phyloP scores from a whole-genome alignment of 73 alveolate species.

The Paramecium caudatum region DNA sequence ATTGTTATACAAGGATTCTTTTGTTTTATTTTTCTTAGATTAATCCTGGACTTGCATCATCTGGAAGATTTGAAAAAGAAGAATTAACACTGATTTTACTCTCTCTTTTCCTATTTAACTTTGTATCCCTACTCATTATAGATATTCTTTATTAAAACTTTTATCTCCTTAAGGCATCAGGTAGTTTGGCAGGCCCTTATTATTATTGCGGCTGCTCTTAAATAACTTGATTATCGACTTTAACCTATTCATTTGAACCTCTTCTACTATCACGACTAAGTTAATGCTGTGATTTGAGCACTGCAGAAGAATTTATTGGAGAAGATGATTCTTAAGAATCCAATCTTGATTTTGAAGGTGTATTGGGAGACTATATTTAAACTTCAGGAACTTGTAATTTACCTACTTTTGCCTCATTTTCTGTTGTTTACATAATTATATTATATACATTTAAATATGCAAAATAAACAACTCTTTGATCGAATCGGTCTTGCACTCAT shows the following conservation, averaged over 20 bases:
- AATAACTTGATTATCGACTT: not conserved
- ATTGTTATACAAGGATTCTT: not conserved
- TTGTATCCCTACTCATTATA: not conserved
- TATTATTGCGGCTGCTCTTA: not conserved
- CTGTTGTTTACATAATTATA: too few species aligned
- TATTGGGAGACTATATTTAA: too few species aligned
- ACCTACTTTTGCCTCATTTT: too few species aligned
- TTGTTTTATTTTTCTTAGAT: not conserved
- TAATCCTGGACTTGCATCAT: not conserved
- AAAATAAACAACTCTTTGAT: not conserved
- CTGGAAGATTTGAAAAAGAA: not conserved
- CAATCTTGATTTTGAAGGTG: not conserved
- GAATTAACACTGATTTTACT: not conserved
- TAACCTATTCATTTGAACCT: not conserved
- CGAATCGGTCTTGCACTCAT: conserved; percentile 71
- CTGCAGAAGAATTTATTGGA: not conserved
- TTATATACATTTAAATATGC: too few species aligned
- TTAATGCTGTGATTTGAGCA: not conserved
- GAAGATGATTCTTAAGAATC: conserved; percentile 10
- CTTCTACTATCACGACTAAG: not conserved
- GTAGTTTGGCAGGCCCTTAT: not conserved
- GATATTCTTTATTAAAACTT: not conserved
- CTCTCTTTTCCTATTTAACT: conserved; percentile 25
- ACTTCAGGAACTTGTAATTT: too few species aligned
- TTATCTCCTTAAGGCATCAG: not conserved